Base-by-base conservation (phyloP, 2,329 filamentous ascomycete genomes). In the Colletotrichum sp. region DNA sequence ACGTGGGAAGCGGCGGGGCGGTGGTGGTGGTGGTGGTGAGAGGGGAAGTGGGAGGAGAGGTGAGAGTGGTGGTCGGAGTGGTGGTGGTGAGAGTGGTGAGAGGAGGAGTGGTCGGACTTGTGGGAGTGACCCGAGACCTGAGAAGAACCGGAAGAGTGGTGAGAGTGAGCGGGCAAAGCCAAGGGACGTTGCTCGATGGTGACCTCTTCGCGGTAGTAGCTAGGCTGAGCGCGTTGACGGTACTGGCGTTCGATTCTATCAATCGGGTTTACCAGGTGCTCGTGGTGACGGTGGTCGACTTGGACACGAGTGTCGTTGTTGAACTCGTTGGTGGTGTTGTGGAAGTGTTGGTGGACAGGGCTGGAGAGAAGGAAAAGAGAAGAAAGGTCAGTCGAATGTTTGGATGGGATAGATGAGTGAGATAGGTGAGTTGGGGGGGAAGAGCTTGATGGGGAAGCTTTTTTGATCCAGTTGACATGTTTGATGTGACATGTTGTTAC, bases 221-320 rank as follows among this genome's bases (percentile, higher is more conserved):
- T 85, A 79, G 89, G 88, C 80, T 91, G 90, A 85, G 88, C 87
- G 79, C 90, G 90, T 83, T 91, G 86, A 82, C 92, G 91, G 84
- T 93, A 93, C 85, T 93, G 88, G 86, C 90, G 91, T 86, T 94
- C 92, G 82, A 91, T 91, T 79, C 90, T 84, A 86, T 94, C 92
- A 84, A 93, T 88, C 79, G 89, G 86, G 80, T 85, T 88, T 80
- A 82, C 82, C 80, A 88, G 84, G 82, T 86, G 86, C 77, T 86
- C 84, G 82, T 87, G 86, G 80, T 85, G 84, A 79, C 88, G 88
- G 78, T 81, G 82, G 84, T 94, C 89, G 83, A 93, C 88, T 86
- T 95, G 91, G 85, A 94, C 86, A 84, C 92, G 91, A 84, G 91
- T 89, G 85, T 93, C 91, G 39, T 43, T 43, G 82, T 89, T 87